Evolutionary conservation across 2,329 filamentous ascomycete genomes (phyloP).

Genomic region (Bisporella sp.): DNA sequence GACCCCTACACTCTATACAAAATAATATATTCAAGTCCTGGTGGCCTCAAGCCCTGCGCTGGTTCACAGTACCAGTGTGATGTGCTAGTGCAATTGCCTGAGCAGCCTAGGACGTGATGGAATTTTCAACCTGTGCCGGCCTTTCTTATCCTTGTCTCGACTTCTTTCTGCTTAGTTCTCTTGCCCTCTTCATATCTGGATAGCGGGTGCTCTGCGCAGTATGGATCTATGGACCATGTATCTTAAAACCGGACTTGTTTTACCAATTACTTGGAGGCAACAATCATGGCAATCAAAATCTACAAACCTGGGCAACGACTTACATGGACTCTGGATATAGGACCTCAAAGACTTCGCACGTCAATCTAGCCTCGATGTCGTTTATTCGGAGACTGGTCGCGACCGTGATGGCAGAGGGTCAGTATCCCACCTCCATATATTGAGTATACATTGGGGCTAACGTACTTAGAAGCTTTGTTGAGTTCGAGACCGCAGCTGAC

Average conservation of each 20-base stretch:
- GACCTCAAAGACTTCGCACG: conserved; percentile 99
- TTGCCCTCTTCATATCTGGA: conserved; percentile 23
- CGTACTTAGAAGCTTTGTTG: conserved; percentile 67
- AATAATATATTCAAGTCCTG: conserved; percentile 20
- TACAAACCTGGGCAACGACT: conserved; percentile 47
- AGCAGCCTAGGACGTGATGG: conserved; percentile 25
- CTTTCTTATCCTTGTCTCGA: conserved; percentile 26
- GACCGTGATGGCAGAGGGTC: conserved; percentile 90
- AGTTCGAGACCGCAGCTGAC: conserved; percentile 90
- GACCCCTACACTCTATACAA: conserved; percentile 25
- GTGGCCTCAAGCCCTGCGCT: conserved; percentile 23
- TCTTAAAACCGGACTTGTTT: conserved; percentile 18
- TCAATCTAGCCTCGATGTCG: conserved; percentile 92
- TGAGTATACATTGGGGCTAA: conserved; percentile 8
- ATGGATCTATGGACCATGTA: conserved; percentile 23
- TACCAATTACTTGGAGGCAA: conserved; percentile 24
- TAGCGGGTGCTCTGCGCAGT: conserved; percentile 18
- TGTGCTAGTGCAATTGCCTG: conserved; percentile 29
- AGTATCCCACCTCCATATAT: conserved; percentile 31
- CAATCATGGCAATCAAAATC: conserved; percentile 23
- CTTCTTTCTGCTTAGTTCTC: conserved; percentile 25
- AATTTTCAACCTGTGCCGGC: conserved; percentile 18
- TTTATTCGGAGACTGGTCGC: conserved; percentile 93
- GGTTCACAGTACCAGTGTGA: conserved; percentile 17
- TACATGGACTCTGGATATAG: conserved; percentile 80